A percentile compares a stretch with the other conserved stretches of the same genome.
phyloP scores from a whole-genome alignment of 148 eudicot species.

The Arbutus unedo region DNA sequence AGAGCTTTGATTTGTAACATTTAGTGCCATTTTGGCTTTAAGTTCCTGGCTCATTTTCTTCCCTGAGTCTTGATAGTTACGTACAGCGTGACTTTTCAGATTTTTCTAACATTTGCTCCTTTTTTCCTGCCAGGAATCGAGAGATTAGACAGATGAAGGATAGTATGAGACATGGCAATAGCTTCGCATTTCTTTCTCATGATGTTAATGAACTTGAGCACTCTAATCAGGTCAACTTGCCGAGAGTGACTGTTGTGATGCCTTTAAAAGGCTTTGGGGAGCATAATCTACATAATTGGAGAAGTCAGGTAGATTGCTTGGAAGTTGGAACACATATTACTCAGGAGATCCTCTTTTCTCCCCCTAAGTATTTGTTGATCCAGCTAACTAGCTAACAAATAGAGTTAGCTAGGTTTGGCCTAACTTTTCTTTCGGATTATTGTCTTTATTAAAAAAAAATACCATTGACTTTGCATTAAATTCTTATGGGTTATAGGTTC shows the following conservation, averaged over 20 bases:
- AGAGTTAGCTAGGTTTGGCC: too few species aligned
- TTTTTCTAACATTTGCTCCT: background rate
- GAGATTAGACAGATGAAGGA: conserved; percentile 74
- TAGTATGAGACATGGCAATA: conserved; percentile 56
- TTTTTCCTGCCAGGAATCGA: conserved; percentile 52
- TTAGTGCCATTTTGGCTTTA: background rate
- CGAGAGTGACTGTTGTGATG: conserved; percentile 86
- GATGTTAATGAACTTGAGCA: conserved; percentile 84
- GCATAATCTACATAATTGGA: conserved; percentile 94
- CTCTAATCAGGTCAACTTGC: conserved; percentile 70
- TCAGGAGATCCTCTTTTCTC: background rate
- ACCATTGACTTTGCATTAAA: too few species aligned
- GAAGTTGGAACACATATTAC: background rate
- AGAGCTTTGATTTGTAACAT: background rate
- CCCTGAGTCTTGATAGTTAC: background rate
- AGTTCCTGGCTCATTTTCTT: conserved; percentile 2
- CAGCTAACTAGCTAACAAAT: too few species aligned
- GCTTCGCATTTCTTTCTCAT: conserved; percentile 74
- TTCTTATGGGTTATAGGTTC: too few species aligned
- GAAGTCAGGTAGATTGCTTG: conserved; percentile 65
- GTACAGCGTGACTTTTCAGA: background rate
- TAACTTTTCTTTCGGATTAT: too few species aligned
- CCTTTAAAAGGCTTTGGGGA: conserved; percentile 98
- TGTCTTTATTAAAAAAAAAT: too few species aligned
- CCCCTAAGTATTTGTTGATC: background rate